Conservation (phyloP, 345 rosid species). For the Eucalyptus viminalis region DNA sequence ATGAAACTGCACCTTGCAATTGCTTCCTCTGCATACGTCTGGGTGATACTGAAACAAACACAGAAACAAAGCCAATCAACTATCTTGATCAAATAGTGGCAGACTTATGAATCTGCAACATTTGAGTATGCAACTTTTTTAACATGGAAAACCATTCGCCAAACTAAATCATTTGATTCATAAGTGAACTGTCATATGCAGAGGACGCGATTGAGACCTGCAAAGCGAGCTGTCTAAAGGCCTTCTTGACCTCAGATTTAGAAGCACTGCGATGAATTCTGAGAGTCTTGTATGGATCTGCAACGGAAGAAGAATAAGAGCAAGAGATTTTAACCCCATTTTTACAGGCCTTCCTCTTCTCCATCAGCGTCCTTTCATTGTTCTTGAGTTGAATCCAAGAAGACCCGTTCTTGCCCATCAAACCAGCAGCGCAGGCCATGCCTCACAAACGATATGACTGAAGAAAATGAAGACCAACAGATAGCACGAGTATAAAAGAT, state of each 20-base stretch:
- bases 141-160: neutral
- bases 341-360: slow-evolving; percentile 11
- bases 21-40: slow-evolving; percentile 86
- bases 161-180: neutral
- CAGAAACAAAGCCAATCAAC: neutral
- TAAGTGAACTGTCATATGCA: neutral
- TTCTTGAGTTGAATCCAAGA: neutral
- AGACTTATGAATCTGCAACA: neutral
- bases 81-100: neutral
- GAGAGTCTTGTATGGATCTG: slow-evolving; percentile 65
- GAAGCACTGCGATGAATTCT: slow-evolving; percentile 67
- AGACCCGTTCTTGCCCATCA: neutral
- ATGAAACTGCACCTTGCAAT: slow-evolving; percentile 64
- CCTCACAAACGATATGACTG: neutral
- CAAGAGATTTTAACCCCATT: slow-evolving; percentile 18
- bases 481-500: neutral
- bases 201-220: slow-evolving; percentile 22
- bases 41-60: slow-evolving; percentile 71
- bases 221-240: slow-evolving; percentile 74
- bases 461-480: neutral
- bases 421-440: neutral
- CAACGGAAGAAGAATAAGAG: slow-evolving; percentile 21
- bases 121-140: neutral
- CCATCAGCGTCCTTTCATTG: neutral
- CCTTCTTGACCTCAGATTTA: slow-evolving; percentile 80